Conservation (phyloP, 345 rosid genomes). For the Stellera chamaejasme region DNA sequence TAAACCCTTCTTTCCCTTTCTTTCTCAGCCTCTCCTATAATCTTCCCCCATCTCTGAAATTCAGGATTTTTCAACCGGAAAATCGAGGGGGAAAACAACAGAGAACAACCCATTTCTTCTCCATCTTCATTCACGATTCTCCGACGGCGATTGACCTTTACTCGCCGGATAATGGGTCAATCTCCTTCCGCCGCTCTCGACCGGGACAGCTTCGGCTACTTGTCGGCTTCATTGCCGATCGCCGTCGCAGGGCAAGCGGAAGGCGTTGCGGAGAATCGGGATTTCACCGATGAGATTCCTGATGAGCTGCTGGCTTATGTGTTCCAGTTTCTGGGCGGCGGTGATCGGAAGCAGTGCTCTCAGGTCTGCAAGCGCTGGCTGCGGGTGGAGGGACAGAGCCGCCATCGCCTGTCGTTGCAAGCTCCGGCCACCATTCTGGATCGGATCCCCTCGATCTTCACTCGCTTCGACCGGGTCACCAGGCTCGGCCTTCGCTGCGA, state of each 20-base stretch:
- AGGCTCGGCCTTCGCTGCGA: slow-evolving; percentile 73
- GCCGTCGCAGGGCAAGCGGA: slow-evolving; percentile 12
- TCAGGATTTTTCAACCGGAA: not conserved
- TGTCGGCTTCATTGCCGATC: slow-evolving; percentile 17
- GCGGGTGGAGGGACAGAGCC: slow-evolving; percentile 64
- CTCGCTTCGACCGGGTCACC: slow-evolving; percentile 65
- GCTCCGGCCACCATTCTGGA: slow-evolving; percentile 46
- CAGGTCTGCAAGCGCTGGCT: slow-evolving; percentile 73
- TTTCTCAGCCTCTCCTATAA: slow-evolving; percentile 8
- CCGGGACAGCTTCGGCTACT: slow-evolving; percentile 10
- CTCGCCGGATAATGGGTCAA: slow-evolving; percentile 40
- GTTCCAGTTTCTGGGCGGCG: slow-evolving; percentile 61
- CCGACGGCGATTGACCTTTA: slow-evolving; percentile 13
- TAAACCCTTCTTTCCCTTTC: not conserved
- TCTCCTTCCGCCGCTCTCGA: slow-evolving; percentile 32
- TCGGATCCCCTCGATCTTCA: slow-evolving; percentile 34
- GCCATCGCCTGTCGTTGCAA: slow-evolving; percentile 60
- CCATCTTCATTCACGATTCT: not conserved
- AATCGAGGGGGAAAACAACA: not conserved
- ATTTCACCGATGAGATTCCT: slow-evolving; percentile 51
- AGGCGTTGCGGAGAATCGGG: slow-evolving; percentile 17
- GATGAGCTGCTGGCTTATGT: slow-evolving; percentile 77
- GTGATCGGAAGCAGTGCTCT: slow-evolving; percentile 71
- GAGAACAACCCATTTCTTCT: not conserved
- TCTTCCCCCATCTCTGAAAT: not conserved